Conservation (phyloP, 2,329 filamentous ascomycete species). For the Botrytis porri region DNA sequence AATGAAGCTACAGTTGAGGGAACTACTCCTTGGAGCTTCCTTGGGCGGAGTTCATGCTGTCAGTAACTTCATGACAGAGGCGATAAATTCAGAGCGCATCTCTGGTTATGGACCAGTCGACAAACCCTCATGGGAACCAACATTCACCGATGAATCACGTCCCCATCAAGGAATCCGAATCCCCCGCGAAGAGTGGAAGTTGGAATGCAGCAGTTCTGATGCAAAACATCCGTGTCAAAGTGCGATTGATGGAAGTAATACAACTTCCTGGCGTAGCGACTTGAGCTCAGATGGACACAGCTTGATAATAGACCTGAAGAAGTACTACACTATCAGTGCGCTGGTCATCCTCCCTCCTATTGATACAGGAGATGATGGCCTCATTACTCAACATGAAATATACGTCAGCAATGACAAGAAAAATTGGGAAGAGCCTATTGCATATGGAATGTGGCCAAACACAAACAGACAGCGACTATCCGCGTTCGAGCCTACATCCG, state of each 20-base stretch:
- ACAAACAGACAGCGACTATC: conserved; percentile 10
- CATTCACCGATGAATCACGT: not conserved
- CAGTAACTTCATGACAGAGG: conserved; percentile 7
- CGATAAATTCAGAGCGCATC: not conserved
- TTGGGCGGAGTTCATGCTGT: not conserved
- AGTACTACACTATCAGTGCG: not conserved
- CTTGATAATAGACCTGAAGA: not conserved
- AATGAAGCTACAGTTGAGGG: conserved; percentile 1
- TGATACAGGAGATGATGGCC: not conserved
- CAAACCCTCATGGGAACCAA: not conserved
- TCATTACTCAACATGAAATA: conserved; percentile 1
- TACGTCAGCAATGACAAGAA: not conserved
- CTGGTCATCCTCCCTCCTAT: conserved; percentile 3
- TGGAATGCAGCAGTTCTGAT: not conserved
- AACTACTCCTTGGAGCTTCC: conserved; percentile 3
- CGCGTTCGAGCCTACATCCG: conserved; percentile 1
- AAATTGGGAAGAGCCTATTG: not conserved
- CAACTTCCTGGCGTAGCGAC: conserved; percentile 2
- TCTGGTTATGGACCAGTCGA: conserved; percentile 7
- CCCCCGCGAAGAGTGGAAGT: not conserved
- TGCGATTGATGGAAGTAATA: not conserved
- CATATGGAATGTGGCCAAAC: conserved; percentile 11
- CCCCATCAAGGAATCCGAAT: conserved; percentile 3
- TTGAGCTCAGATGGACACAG: not conserved
- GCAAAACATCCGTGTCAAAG: not conserved